phyloP scores from a whole-genome alignment of 345 rosid genomes.

The Moricandia moricandioides region DNA sequence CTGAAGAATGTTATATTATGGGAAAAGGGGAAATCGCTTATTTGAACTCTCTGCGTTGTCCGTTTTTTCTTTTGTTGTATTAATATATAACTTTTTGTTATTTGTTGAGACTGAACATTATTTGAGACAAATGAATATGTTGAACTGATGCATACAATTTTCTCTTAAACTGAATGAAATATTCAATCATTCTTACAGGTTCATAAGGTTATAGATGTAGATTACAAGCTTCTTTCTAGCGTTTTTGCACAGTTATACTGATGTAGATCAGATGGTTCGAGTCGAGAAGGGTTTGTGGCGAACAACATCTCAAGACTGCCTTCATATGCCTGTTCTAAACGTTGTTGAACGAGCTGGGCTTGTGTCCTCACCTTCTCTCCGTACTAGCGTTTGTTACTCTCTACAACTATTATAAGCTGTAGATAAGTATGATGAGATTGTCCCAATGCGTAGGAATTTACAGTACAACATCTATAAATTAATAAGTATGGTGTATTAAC shows the following conservation, averaged over 20 bases:
- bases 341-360: too few species aligned
- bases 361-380: too few species aligned
- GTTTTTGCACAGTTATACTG: background rate
- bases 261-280: background rate
- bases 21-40: constrained; percentile 26
- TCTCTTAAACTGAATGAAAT: background rate
- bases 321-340: too few species aligned
- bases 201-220: background rate
- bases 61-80: constrained; percentile 29
- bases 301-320: background rate
- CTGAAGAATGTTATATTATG: constrained; percentile 43
- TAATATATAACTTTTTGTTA: constrained; percentile 30
- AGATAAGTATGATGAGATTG: too few species aligned
- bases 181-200: background rate
- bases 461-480: too few species aligned
- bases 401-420: too few species aligned
- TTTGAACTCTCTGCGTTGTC: constrained; percentile 29
- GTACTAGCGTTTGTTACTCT: too few species aligned
- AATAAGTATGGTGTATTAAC: too few species aligned
- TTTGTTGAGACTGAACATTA: constrained; percentile 22
- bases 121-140: constrained; percentile 11
- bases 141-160: constrained; percentile 35
- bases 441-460: too few species aligned
- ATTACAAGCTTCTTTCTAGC: background rate
- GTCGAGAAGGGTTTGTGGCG: background rate